Evolutionary conservation across 129 eudicot species (phyloP), one percentile per base, ranked within the genome.

Genomic region (Chrysanthemum seticuspe): DNA sequence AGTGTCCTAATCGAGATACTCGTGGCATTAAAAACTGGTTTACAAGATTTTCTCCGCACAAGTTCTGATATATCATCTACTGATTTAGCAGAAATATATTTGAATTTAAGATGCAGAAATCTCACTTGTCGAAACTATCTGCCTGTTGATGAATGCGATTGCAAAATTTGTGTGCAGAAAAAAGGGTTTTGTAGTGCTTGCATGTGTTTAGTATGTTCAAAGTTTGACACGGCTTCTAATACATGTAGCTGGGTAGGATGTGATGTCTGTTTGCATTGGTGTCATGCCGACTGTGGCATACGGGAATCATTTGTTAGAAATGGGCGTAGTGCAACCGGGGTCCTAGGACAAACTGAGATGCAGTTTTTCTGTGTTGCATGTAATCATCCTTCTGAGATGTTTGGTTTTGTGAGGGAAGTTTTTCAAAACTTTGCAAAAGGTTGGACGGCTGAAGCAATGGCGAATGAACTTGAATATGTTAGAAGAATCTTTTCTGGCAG

Each of bases 201-300:
- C 84, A 95, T 95, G 99, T 95, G 99, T 73, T 80, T 95, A 56
- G 87, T 91, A 40, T 95, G 99, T 80, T 95, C 96, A 11, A 95
- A 95, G 77, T 95, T 95, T 55, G 99, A 95, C 77, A 90, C 58
- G 79, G 97, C 99, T 12, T 83, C 94, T n/a, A 91, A 95, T 77
- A 95, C 99, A 0, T 95, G 99, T 82, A 86, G 99, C 74, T 95
- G 99, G 99, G 99, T 95, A 44, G 99, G 99, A 48, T 95, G 99
- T 79, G 99, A 95, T 82, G 91, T 91, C 10, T 95, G 99, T 80
- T 51, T 88, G 62, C 99, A 95, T 83, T 95, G 99, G 99, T 95
- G 99, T 82, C 99, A 95, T 59, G 88, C 94, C 2, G 97, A 91
- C 51, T 95, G 99, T 78, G 99, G 93, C 40, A 73, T 95, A 74